Evolutionary conservation across 192 early-diverging fungal species (phyloP).

Genomic region (Spinellus fusiger): DNA sequence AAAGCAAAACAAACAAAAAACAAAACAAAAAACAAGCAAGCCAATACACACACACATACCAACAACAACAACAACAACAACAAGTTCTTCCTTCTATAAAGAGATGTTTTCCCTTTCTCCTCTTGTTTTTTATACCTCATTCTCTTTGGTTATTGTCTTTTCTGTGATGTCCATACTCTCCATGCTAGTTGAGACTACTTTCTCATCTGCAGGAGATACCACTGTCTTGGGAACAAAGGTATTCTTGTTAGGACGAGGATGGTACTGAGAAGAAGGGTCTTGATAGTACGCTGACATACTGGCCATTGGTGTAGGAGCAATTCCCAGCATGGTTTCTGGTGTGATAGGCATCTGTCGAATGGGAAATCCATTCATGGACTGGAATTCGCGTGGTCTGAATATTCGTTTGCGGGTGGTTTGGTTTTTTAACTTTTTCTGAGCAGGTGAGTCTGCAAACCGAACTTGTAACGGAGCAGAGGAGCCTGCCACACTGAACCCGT

Average conservation of each 20-base stretch:
- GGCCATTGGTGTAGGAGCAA: slow-evolving; percentile 21
- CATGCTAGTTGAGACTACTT: background rate
- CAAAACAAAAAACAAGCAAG: too few relatives aligned
- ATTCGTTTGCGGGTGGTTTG: slow-evolving; percentile 44
- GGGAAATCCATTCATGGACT: slow-evolving; percentile 20
- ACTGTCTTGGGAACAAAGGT: background rate
- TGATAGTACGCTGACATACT: background rate
- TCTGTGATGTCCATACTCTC: background rate
- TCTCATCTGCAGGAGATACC: background rate
- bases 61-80: too few relatives aligned
- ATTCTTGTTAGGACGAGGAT: background rate
- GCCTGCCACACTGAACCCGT: slow-evolving; percentile 52
- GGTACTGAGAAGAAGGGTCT: too few relatives aligned
- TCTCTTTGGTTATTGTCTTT: background rate
- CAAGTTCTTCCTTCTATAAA: background rate
- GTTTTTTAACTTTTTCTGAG: slow-evolving; percentile 74
- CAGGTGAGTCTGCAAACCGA: slow-evolving; percentile 72
- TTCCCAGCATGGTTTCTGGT: slow-evolving; percentile 45
- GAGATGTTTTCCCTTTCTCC: background rate
- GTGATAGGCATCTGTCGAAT: slow-evolving; percentile 33
- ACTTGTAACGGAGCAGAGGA: slow-evolving; percentile 64
- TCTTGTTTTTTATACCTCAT: background rate
- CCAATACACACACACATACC: too few relatives aligned
- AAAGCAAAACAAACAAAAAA: too few relatives aligned
- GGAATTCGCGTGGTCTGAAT: slow-evolving; percentile 31